Percentiles rank a stretch among this genome's conserved stretches.
Conservation (phyloP, 2,329 filamentous ascomycete genomes). For the Ciborinia camelliae region DNA sequence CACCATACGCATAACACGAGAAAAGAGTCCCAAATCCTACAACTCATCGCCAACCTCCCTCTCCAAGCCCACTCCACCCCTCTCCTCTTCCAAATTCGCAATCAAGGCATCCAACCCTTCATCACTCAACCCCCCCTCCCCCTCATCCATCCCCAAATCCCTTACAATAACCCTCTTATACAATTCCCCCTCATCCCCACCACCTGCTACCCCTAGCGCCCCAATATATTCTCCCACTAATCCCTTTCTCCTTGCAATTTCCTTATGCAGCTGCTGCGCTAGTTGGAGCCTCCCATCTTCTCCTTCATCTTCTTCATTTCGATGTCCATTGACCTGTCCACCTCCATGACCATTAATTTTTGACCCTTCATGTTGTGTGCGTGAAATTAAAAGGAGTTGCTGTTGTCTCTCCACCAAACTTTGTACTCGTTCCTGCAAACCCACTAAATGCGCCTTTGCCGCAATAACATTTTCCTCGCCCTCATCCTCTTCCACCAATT, state of each 20-base stretch:
- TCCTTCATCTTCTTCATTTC: constrained; percentile 44
- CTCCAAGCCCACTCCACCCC: constrained; percentile 16
- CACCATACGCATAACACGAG: not conserved
- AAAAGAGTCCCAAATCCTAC: not conserved
- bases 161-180: constrained; percentile 49
- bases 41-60: constrained; percentile 9
- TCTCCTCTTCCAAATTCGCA: constrained; percentile 30
- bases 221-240: constrained; percentile 67
- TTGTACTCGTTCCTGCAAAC: constrained; percentile 29
- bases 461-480: constrained; percentile 24
- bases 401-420: constrained; percentile 47
- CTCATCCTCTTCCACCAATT: constrained; percentile 42
- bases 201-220: constrained; percentile 64
- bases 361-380: constrained; percentile 46
- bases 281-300: constrained; percentile 54
- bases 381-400: constrained; percentile 39
- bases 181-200: constrained; percentile 69
- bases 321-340: not conserved
- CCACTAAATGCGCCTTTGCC: constrained; percentile 27
- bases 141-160: constrained; percentile 46
- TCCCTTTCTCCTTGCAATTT: constrained; percentile 49
- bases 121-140: constrained; percentile 35
- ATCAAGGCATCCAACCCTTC: constrained; percentile 32
- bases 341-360: constrained; percentile 47
- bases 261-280: constrained; percentile 53